Evolutionary conservation across 2,329 filamentous ascomycete genomes (phyloP), one percentile per base, ranked within the genome.

Genomic region (Apiospora koreana): DNA sequence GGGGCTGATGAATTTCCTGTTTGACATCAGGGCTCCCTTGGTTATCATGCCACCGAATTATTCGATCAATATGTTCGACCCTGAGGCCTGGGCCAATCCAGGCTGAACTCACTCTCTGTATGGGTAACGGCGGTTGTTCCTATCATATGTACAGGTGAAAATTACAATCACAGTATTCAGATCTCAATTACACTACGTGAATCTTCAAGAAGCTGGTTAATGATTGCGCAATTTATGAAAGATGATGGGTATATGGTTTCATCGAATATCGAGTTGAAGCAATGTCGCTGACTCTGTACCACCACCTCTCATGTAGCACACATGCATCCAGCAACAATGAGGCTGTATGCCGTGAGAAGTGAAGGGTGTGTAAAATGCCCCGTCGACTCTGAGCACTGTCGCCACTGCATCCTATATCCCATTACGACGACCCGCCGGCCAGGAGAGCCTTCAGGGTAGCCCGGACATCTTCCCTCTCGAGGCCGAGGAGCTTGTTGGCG

Each of bases 381-480:
- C 10, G 41, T 9, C 8, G 41, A 9, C 2, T 42, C n/a, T n/a
- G n/a, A n/a, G n/a, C n/a, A n/a, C n/a, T n/a, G n/a, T n/a, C 9
- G 9, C 12, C 42, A 21, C 1, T 28, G 7, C 12, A 10, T 10
- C 21, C 16, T 35, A 8, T 8, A 66, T 42, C n/a, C 41, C 41
- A 43, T 16, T 31, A 46, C 3, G 8, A 67, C 18, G 65, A 46
- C 10, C 12, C 25, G n/a, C 65, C 25, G 3, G 18, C 42, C 18
- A 67, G 42, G 41, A 67, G 25, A 46, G 65, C 42, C 25, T 23
- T 35, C 16, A 67, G 25, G 42, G 45, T 16, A 35, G 25, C 41
- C 18, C 72, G 71, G 18, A 76, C 65, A 64, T 77, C 75, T 25
- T 79, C 76, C 25, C 75, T 75, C 50, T 75, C 68, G 10, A 79